Evolutionary conservation across 1,139 yeast species (phyloP).

Genomic region (Oligophagozyma castellii): DNA sequence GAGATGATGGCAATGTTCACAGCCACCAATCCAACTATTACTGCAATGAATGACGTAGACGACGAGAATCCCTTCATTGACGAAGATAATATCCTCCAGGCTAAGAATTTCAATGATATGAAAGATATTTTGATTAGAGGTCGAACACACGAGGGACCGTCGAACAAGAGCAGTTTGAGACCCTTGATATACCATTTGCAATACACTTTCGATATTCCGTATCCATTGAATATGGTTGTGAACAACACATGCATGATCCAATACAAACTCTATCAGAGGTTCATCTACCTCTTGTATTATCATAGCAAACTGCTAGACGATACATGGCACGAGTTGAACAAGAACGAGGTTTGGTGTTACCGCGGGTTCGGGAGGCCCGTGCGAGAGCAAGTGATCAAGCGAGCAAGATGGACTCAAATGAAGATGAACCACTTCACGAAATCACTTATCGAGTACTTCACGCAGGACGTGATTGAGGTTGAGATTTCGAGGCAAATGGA

Average conservation of each 20-base stretch:
- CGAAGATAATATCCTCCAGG: conserved; percentile 4
- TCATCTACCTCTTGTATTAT: conserved; percentile 49
- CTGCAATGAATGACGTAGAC: conserved; percentile 1
- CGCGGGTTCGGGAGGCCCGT: conserved; percentile 22
- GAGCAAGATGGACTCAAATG: conserved; percentile 16
- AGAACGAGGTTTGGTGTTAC: conserved; percentile 55
- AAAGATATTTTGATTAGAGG: conserved; percentile 13
- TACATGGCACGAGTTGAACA: conserved; percentile 64
- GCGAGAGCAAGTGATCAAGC: conserved; percentile 8
- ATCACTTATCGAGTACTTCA: conserved; percentile 14
- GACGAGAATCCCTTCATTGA: conserved; percentile 1
- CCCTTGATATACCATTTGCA: conserved; percentile 45
- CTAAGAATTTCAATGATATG: conserved; percentile 14
- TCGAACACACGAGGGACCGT: conserved; percentile 19
- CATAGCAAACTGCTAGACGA: conserved; percentile 45
- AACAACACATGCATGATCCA: conserved; percentile 62
- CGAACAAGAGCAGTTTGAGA: conserved; percentile 3
- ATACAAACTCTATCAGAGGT: conserved; percentile 69
- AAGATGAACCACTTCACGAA: conserved; percentile 20
- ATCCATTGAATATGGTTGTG: conserved; percentile 69
- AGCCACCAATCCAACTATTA: conserved; percentile 1
- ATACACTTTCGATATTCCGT: conserved; percentile 61
- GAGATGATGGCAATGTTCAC: neutral
- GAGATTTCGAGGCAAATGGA: conserved; percentile 7
- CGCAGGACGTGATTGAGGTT: conserved; percentile 15